Conservation (phyloP, 2,329 filamentous ascomycete species). For the Fusarium nelsonii region DNA sequence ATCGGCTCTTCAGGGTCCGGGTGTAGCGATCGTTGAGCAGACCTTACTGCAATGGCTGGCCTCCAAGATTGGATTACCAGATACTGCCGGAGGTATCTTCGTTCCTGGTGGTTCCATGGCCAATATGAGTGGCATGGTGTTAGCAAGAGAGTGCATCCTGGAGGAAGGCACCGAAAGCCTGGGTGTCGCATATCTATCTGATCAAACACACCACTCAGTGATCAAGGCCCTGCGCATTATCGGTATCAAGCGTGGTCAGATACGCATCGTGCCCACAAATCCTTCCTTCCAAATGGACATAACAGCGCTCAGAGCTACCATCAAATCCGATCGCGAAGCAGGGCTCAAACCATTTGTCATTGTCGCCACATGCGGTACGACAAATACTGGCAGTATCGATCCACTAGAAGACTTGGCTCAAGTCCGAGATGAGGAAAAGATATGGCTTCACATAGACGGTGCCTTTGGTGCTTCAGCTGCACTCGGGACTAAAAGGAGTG, state of each 20-base stretch:
- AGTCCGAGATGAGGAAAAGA: not conserved
- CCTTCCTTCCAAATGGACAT: not conserved
- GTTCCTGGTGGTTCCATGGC: slow-evolving; percentile 26
- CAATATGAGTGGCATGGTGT: slow-evolving; percentile 25
- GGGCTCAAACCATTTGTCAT: slow-evolving; percentile 17
- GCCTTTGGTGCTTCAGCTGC: slow-evolving; percentile 22
- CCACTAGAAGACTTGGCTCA: not conserved
- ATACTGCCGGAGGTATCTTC: slow-evolving; percentile 11
- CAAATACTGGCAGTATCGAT: slow-evolving; percentile 18
- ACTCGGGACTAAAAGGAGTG: not conserved
- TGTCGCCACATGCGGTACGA: slow-evolving; percentile 13
- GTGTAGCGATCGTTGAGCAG: slow-evolving; percentile 13
- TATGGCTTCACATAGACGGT: slow-evolving; percentile 27
- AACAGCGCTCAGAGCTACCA: not conserved
- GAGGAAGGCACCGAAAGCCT: not conserved
- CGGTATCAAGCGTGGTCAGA: not conserved
- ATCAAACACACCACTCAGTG: slow-evolving; percentile 24
- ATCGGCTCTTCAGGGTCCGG: slow-evolving; percentile 12
- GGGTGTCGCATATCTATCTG: slow-evolving; percentile 13
- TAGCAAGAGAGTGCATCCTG: slow-evolving; percentile 12
- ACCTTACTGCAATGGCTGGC: slow-evolving; percentile 18
- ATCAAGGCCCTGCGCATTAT: slow-evolving; percentile 11
- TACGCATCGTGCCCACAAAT: slow-evolving; percentile 2
- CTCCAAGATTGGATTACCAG: slow-evolving; percentile 10
- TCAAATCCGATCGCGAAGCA: not conserved